Conservation (phyloP, 331 rosid genomes). For the Malus hybrid region DNA sequence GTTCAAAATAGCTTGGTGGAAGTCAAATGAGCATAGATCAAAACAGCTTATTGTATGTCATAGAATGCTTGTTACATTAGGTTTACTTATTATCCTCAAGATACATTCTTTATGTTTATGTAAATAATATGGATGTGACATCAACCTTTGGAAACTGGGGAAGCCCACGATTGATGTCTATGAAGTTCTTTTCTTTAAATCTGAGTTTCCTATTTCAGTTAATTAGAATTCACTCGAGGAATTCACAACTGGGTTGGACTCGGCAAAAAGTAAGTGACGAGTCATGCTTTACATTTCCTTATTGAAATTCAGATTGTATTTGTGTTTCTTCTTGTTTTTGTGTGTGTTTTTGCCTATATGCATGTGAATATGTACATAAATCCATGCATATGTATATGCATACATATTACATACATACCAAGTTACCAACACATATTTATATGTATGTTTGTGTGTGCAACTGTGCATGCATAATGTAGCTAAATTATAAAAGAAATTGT, state of each 20-base stretch:
- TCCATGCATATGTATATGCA: no score
- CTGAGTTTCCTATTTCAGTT: slow-evolving; percentile 39
- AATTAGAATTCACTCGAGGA: slow-evolving; percentile 62
- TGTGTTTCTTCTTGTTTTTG: background rate
- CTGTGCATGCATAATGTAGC: background rate
- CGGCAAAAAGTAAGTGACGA: slow-evolving; percentile 78
- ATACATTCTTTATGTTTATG: background rate
- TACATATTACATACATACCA: background rate
- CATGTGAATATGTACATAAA: background rate
- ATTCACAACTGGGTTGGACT: slow-evolving; percentile 63
- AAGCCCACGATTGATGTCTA: background rate
- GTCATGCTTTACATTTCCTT: background rate
- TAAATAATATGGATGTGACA: background rate
- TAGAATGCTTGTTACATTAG: no score
- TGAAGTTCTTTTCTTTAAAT: slow-evolving; percentile 12
- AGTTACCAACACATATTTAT: background rate
- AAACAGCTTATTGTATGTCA: no score
- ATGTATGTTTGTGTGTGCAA: background rate
- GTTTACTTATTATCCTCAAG: background rate
- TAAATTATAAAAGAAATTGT: background rate
- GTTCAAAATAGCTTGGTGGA: background rate
- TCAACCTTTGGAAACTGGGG: background rate
- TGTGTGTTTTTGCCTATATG: background rate
- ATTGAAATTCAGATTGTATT: background rate
- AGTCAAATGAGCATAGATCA: slow-evolving; percentile 2